Evolutionary conservation across 2,329 filamentous ascomycete genomes (phyloP), one percentile per base, ranked within the genome.

Genomic region (Graphiopsis chlorocephala): DNA sequence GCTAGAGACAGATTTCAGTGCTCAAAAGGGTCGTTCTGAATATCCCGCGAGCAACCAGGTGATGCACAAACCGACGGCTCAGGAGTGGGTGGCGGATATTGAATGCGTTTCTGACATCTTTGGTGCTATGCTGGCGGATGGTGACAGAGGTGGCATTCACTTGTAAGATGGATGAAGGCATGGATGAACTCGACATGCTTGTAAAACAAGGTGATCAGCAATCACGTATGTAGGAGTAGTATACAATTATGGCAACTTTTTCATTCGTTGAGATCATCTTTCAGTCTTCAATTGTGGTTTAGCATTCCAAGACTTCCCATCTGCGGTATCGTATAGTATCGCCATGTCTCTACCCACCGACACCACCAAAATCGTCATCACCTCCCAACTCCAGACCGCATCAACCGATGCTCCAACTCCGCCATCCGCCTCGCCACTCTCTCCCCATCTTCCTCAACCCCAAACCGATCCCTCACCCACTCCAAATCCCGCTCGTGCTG

Each of bases 401-500:
- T 29, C 33, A 62, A 25, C 35, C 60, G 33, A 23, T 42, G 48
- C 31, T 52, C 60, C 60, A 62, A 45, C 48, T 62, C 60, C 33
- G 23, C 60, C 60, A 62, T 52, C 33, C 60, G 15, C 62, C 56
- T 59, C 53, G 42, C 62, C 11, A 64, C 47, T 31, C 42, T 59
- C 62, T 64, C 62, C 45, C 53, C 56, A 50, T 64, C 62, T 25
- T 64, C 62, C 31, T 64, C 62, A 12, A 35, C 23, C 55, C 56
- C 62, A 53, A 64, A 64, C 29, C 62, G 45, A 29, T 58, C 62
- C 56, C 55, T 59, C 35, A 59, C 67, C 69, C 70, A 74, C 31
- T 75, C 75, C 25, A 82, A 61, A 67, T 82, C 79, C n/a, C 73
- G 68, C 47, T 78, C 74, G 65, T 82, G 79, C 65, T 74, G 69